A percentile compares a stretch with the other conserved stretches of the same genome.
These are phyloP conservation scores for Dicorynia guianensis DNA, from an alignment of 306 rosid genomes.

Conservation along the genomic window DNA sequence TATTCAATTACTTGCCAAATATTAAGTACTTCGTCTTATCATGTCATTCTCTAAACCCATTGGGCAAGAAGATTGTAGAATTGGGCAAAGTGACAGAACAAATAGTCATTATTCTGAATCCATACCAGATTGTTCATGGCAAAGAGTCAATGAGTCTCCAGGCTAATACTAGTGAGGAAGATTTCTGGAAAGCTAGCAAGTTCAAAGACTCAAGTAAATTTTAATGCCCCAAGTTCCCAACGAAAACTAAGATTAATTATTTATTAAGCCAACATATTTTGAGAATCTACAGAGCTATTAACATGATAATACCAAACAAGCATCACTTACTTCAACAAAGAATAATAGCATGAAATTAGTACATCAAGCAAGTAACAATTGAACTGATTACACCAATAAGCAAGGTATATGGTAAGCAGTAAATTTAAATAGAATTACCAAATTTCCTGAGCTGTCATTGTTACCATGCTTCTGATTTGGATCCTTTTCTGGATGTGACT, in stretches of 20 bases:
- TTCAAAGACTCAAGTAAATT: conserved; percentile 8
- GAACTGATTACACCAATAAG: conserved; percentile 15
- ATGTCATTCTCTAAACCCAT: neutral
- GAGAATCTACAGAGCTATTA: neutral
- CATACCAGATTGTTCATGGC: neutral
- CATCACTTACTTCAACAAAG: neutral
- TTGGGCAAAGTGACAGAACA: neutral
- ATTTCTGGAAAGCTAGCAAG: neutral
- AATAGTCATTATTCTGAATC: neutral
- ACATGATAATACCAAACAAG: neutral
- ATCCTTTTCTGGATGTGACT: conserved; percentile 40
- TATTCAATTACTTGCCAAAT: neutral
- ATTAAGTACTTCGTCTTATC: neutral
- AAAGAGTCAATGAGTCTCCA: neutral
- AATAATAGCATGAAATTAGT: neutral
- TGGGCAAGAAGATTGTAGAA: neutral
- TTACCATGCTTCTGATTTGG: conserved; percentile 41
- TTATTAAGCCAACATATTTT: conserved; percentile 4
- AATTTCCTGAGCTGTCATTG: conserved; percentile 36
- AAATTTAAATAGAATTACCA: conserved; percentile 56
- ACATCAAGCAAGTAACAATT: neutral
- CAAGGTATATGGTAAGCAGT: conserved; percentile 1
- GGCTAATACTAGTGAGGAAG: neutral
- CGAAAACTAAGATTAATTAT: neutral
- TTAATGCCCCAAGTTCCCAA: conserved; percentile 11